These are phyloP conservation scores for Puccinia hordei DNA, from an alignment of 1,284 basidiomycete genomes.

Conservation along the genomic window DNA sequence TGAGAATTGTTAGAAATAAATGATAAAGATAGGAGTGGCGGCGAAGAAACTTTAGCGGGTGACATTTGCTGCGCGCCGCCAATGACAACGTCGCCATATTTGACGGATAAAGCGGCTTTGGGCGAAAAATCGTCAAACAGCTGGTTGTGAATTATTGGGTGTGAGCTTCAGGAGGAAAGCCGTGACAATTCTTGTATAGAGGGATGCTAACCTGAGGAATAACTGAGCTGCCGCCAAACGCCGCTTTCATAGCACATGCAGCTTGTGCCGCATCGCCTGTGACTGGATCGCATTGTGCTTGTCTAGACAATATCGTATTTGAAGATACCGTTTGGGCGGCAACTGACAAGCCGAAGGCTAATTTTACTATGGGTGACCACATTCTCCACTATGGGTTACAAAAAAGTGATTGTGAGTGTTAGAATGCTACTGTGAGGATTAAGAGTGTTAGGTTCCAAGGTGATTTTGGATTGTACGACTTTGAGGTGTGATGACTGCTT, in stretches of 20 bases:
- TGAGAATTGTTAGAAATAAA: slow-evolving; percentile 4
- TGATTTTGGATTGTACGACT: not conserved
- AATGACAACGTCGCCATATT: slow-evolving; percentile 31
- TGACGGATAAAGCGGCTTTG: slow-evolving; percentile 22
- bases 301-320: not conserved
- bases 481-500: not conserved
- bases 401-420: not conserved
- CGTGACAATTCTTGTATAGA: not conserved
- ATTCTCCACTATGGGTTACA: not conserved
- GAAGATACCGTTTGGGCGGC: slow-evolving; percentile 19
- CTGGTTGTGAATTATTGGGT: not conserved
- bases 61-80: slow-evolving; percentile 43
- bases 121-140: slow-evolving; percentile 24
- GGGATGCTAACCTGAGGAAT: slow-evolving; percentile 14
- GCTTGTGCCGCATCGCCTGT: slow-evolving; percentile 4
- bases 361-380: slow-evolving; percentile 6
- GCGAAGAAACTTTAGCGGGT: slow-evolving; percentile 19
- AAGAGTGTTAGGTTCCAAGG: not conserved
- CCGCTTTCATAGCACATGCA: slow-evolving; percentile 39
- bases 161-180: not conserved
- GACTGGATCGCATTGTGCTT: slow-evolving; percentile 9
- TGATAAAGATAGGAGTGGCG: slow-evolving; percentile 25
- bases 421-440: not conserved
- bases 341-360: not conserved
- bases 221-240: slow-evolving; percentile 38